Conservation (phyloP, 176 grass and related monocot species). For the Thinopyrum elongatum region DNA sequence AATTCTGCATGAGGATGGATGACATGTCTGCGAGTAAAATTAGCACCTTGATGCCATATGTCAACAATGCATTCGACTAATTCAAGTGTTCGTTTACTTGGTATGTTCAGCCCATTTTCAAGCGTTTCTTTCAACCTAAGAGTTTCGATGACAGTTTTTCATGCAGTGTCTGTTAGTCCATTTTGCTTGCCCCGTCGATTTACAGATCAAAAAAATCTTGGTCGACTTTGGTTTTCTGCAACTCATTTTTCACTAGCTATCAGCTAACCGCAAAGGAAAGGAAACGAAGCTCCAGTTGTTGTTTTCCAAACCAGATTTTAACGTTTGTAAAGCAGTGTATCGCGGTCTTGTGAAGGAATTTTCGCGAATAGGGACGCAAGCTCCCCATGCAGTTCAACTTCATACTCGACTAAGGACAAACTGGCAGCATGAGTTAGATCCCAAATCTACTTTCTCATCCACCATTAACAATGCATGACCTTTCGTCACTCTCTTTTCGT, state of each 20-base stretch:
- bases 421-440: background rate
- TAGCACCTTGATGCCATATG: slow-evolving; percentile 19
- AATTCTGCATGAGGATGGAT: background rate
- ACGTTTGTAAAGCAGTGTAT: background rate
- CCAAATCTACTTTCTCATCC: slow-evolving; percentile 27
- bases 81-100: background rate
- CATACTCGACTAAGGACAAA: background rate
- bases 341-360: no score
- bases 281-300: background rate
- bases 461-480: slow-evolving; percentile 5
- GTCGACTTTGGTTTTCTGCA: no score
- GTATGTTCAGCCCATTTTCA: background rate
- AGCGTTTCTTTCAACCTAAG: background rate
- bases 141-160: background rate
- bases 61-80: background rate
- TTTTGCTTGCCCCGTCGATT: background rate
- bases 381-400: background rate
- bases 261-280: background rate
- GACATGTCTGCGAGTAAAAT: background rate
- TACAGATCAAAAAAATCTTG: background rate
- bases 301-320: background rate
- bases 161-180: background rate
- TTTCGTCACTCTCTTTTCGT: slow-evolving; percentile 5
- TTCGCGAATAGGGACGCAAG: background rate
- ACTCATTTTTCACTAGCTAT: background rate